Percentiles rank a stretch among this genome's conserved stretches.
phyloP scores from a whole-genome alignment of 2,329 filamentous ascomycete genomes.

The Calonectria multiphialidica region DNA sequence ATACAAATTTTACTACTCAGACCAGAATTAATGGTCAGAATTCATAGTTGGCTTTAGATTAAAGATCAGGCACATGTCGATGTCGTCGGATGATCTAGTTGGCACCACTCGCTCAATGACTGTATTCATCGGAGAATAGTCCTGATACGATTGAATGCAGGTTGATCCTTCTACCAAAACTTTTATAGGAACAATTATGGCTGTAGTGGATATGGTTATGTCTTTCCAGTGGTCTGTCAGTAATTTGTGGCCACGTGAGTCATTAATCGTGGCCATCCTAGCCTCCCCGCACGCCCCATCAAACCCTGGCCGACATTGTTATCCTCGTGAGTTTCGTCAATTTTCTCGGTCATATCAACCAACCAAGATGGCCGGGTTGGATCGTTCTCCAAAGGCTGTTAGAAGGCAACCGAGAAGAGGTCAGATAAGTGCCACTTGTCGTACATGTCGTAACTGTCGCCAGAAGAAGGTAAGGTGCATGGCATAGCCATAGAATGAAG shows the following conservation, averaged over 20 bases:
- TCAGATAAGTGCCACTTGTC: neutral
- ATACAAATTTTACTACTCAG: too few species aligned
- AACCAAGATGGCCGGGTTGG: neutral
- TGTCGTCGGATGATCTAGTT: too few species aligned
- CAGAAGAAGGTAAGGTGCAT: neutral
- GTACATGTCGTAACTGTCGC: neutral
- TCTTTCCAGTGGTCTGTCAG: neutral
- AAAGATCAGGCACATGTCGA: too few species aligned
- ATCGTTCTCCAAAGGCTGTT: neutral
- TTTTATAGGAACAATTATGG: too few species aligned
- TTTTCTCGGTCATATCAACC: neutral
- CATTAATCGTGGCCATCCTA: neutral
- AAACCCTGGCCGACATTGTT: neutral
- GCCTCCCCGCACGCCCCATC: neutral
- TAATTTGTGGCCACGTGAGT: neutral
- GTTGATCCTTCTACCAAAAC: too few species aligned
- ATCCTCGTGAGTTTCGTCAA: neutral
- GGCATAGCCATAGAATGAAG: neutral
- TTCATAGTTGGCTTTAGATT: too few species aligned
- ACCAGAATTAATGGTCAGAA: too few species aligned
- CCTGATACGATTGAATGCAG: too few species aligned
- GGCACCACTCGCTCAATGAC: too few species aligned
- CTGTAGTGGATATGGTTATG: too few species aligned
- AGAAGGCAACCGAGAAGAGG: neutral
- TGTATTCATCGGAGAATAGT: too few species aligned